Base-by-base conservation (phyloP, 2,329 filamentous ascomycete genomes). In the Arthrobotrys entomopaga region DNA sequence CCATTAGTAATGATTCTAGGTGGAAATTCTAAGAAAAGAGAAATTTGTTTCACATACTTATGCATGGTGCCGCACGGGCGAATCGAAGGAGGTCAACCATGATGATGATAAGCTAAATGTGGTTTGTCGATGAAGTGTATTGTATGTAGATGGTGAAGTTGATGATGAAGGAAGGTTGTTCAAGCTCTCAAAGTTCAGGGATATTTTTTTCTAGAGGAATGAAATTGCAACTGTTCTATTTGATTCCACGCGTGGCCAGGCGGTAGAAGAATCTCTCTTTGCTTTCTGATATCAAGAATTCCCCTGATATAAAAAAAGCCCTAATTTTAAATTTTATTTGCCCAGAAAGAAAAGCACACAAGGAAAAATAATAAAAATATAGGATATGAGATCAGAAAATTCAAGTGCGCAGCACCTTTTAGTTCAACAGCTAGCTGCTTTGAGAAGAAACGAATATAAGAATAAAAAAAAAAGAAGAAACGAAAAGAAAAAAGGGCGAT, bases 31-130 rank as follows among this genome's bases (percentile, higher is more conserved):
- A 43, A 40, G 22, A 10, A 22, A 16, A 22, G 46, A 19, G 13
- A 15, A 24, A 46, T 46, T 40, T 7, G 16, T 46, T 10, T 19
- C 42, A 46, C 71, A 46, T 70, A 75, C 71, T 75, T 7, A 65
- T 75, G 71, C 71, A 75, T 60, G 71, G 71, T 54, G 65, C 71
- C 65, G 65, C 71, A 56, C 53, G 53, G 65, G 71, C 71, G 40
- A 75, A 75, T 34, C 56, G 57, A 49, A 69, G 53, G 22, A 75
- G 46, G 54, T 57, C 65, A 29, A 75, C 40, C 71, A 75, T 75
- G 57, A 56, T 75, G 57, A 56, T 67, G 57, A 20, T 7, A 46
- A 58, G 20, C 48, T 11, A 26, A 34, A 24, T 54, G 52, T 49
- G 64, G 8, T 59, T 60, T 57, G 26, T 70, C 22, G 58, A 48